Base-by-base conservation (phyloP, 2,329 filamentous ascomycete genomes). In the Fusarium pininemorale region DNA sequence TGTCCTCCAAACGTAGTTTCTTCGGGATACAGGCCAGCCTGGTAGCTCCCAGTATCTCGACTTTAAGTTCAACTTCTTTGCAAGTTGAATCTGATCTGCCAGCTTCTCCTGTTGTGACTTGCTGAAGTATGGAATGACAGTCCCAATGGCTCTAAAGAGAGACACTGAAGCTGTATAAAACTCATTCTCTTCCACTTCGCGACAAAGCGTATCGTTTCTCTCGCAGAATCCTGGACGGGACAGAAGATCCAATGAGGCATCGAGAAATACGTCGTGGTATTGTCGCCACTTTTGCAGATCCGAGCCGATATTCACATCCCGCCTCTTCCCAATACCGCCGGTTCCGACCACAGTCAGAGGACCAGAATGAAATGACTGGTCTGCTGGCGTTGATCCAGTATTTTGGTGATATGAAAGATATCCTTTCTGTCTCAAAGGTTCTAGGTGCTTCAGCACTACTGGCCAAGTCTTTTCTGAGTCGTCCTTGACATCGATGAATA, bases 401-500 rank as follows among this genome's bases (percentile, higher is more conserved):
- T 88, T 85, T 45, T 89, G 83, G 64, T 88, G 87, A 56, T 82
- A 86, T 7, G 85, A 86, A 30, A 91, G 79, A 84, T 86, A 93
- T 24, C 87, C 86, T 44, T 83, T 84, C n/a, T 87, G 81, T 6
- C 90, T 84, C 4, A 94, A 83, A 12, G 90, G 87, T 63, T 88
- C 82, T 1, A 93, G 84, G 66, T 79, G 78, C 41, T 76, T 65
- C 26, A 74, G 44, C 14, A 81, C 74, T 11, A 79, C n/a, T 1
- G 78, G 78, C 75, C 77, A 79, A 20, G 77, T 78, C 28, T 66
- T 72, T 9, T 32, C 54, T 12, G 77, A 64, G 18, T 79, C 69
- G 8, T 69, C 90, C 79, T 94, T 94, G 78, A 94, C 83, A 77
- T 94, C 92, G 39, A 94, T 86, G 9, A 94, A 85, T 5, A 94